Percentiles rank a stretch among this genome's conserved stretches.
Conservation (phyloP, 2,329 filamentous ascomycete species). For the Penicillium hesseltinei region DNA sequence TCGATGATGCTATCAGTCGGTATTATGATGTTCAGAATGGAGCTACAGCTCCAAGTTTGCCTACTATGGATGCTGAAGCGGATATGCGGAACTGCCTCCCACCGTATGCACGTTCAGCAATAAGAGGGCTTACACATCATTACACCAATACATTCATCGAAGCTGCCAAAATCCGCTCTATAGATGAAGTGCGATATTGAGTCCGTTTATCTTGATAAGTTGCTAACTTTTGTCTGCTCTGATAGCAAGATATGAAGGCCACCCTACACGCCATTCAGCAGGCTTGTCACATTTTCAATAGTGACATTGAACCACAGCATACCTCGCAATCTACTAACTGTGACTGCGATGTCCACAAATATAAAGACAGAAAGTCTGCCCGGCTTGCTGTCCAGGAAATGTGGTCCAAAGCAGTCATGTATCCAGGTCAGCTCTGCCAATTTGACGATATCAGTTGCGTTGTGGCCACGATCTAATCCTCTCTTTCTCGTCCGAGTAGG, state of each 20-base stretch:
- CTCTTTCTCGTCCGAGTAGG: constrained; percentile 17
- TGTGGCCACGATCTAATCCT: constrained; percentile 20
- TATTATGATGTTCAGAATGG: constrained; percentile 8
- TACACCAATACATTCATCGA: neutral
- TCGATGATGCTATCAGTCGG: constrained; percentile 13
- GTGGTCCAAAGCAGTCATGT: constrained; percentile 50
- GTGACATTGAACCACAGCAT: constrained; percentile 50
- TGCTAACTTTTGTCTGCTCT: neutral
- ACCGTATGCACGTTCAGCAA: neutral
- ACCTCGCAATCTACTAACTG: constrained; percentile 41
- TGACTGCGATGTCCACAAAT: constrained; percentile 43
- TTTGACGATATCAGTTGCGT: neutral
- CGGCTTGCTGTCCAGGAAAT: constrained; percentile 41
- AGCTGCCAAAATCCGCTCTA: neutral
- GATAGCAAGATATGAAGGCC: constrained; percentile 29
- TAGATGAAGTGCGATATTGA: neutral
- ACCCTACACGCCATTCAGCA: constrained; percentile 42
- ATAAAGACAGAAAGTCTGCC: constrained; percentile 36
- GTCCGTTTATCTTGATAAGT: neutral
- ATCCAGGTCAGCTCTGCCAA: constrained; percentile 36
- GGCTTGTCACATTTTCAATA: constrained; percentile 45
- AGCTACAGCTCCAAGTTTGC: neutral
- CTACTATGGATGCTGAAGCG: neutral
- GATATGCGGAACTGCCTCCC: neutral
- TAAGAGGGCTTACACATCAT: neutral